Conservation (phyloP, 2,329 filamentous ascomycete genomes). For the Setomelanomma holmii region DNA sequence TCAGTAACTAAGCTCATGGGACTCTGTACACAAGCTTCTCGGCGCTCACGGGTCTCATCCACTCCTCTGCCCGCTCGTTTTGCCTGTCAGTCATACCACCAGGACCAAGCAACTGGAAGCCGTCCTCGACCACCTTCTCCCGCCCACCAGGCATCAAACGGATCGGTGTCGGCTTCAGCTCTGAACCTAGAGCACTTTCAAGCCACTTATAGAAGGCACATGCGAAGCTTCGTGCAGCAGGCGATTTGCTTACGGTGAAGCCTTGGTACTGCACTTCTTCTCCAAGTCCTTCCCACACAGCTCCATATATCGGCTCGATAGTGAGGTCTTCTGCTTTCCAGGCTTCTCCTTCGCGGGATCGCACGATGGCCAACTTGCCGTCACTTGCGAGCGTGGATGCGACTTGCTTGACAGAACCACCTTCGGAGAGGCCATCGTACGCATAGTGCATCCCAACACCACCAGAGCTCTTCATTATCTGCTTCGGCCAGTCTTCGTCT, state of each 20-base stretch:
- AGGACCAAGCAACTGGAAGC: slow-evolving; percentile 28
- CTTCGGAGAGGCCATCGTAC: slow-evolving; percentile 53
- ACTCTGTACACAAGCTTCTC: slow-evolving; percentile 48
- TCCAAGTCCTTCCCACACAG: slow-evolving; percentile 54
- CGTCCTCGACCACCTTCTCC: slow-evolving; percentile 27
- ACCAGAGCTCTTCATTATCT: slow-evolving; percentile 32
- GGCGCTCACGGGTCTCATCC: slow-evolving; percentile 51
- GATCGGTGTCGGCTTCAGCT: slow-evolving; percentile 38
- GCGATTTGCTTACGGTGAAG: slow-evolving; percentile 28
- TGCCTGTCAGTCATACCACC: slow-evolving; percentile 32
- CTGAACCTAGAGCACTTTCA: slow-evolving; percentile 17
- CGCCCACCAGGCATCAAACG: slow-evolving; percentile 35
- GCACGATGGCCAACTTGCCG: slow-evolving; percentile 41
- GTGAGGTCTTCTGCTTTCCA: slow-evolving; percentile 35
- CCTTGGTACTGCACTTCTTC: slow-evolving; percentile 51
- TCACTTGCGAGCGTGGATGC: slow-evolving; percentile 32
- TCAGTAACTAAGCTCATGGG: background rate
- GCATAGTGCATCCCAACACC: slow-evolving; percentile 46
- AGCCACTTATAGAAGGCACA: slow-evolving; percentile 49
- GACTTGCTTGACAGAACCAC: slow-evolving; percentile 42
- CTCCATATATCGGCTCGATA: slow-evolving; percentile 49
- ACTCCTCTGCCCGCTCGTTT: slow-evolving; percentile 29
- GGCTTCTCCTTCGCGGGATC: slow-evolving; percentile 36
- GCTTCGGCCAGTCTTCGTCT: slow-evolving; percentile 42
- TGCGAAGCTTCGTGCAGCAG: slow-evolving; percentile 29